These are phyloP conservation scores for Aspergillus sclerotiicarbonarius DNA, from an alignment of 495 filamentous ascomycete species.

Conservation along the genomic window DNA sequence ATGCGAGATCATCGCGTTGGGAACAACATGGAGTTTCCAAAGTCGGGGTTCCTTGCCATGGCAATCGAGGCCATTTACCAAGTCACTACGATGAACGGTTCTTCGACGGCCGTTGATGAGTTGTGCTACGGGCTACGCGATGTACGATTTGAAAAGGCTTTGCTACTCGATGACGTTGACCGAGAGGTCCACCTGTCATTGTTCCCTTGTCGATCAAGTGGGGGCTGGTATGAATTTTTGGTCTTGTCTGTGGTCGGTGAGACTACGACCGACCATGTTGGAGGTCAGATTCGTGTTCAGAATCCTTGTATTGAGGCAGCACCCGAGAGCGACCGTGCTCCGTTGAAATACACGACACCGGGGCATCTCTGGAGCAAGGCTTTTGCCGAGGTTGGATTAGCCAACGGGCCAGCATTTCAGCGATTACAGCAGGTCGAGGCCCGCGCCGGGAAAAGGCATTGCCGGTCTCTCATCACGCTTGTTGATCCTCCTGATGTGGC, in stretches of 20 bases:
- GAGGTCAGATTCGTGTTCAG: slow-evolving; percentile 24
- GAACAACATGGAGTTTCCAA: slow-evolving; percentile 43
- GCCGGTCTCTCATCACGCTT: not conserved
- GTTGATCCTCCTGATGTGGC: not conserved
- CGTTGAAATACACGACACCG: not conserved
- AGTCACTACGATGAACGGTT: slow-evolving; percentile 2
- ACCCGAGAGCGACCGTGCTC: not conserved
- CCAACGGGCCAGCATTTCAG: slow-evolving; percentile 5
- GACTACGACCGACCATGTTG: slow-evolving; percentile 21
- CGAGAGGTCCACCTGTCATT: slow-evolving; percentile 4
- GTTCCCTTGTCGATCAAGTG: slow-evolving; percentile 11
- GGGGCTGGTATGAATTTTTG: not conserved
- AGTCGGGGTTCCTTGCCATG: slow-evolving; percentile 47
- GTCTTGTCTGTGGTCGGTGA: slow-evolving; percentile 24
- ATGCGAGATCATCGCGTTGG: slow-evolving; percentile 44
- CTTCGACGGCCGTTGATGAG: not conserved
- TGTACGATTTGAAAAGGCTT: slow-evolving; percentile 3
- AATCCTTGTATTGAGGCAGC: not conserved
- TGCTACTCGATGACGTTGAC: not conserved
- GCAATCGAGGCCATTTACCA: slow-evolving; percentile 43
- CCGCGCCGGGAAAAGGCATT: not conserved
- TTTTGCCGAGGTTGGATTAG: slow-evolving; percentile 2
- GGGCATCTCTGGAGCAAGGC: slow-evolving; percentile 8
- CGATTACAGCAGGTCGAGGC: slow-evolving; percentile 3
- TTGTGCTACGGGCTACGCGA: slow-evolving; percentile 2